A percentile compares a stretch with the other conserved stretches of the same genome.
phyloP scores from a whole-genome alignment of 179 eudicot species.

The Spinacia oleracea region DNA sequence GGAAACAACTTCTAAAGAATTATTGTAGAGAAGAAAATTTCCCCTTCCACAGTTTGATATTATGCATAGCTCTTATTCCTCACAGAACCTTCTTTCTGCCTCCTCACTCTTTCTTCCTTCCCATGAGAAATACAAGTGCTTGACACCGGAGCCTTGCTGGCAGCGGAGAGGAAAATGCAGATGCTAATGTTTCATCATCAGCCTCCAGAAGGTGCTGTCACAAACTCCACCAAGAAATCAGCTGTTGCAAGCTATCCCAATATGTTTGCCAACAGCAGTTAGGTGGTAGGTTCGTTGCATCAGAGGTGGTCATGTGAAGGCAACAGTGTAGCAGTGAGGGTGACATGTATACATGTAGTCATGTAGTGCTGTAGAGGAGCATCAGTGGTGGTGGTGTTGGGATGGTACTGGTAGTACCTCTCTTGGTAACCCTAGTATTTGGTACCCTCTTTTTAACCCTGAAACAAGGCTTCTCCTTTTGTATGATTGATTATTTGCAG shows the following conservation, averaged over 20 bases:
- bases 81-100: background rate
- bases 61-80: background rate
- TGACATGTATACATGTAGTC: too few species aligned
- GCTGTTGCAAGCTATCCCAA: background rate
- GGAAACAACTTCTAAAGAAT: background rate
- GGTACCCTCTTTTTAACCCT: background rate
- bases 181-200: background rate
- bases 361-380: background rate
- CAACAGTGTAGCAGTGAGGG: too few species aligned
- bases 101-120: background rate
- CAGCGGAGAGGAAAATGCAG: background rate
- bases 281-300: background rate
- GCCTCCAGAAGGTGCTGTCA: background rate
- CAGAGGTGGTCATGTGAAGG: background rate
- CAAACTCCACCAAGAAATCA: background rate
- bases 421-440: background rate
- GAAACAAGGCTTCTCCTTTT: background rate
- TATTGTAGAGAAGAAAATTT: background rate
- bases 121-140: background rate
- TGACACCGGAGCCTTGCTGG: background rate
- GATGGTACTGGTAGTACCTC: background rate
- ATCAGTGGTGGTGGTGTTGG: background rate
- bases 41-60: too few species aligned
- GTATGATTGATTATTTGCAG: background rate
- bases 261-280: background rate